These are phyloP conservation scores for Solanum dulcamara DNA, from an alignment of 257 asterid species.

Conservation along the genomic window DNA sequence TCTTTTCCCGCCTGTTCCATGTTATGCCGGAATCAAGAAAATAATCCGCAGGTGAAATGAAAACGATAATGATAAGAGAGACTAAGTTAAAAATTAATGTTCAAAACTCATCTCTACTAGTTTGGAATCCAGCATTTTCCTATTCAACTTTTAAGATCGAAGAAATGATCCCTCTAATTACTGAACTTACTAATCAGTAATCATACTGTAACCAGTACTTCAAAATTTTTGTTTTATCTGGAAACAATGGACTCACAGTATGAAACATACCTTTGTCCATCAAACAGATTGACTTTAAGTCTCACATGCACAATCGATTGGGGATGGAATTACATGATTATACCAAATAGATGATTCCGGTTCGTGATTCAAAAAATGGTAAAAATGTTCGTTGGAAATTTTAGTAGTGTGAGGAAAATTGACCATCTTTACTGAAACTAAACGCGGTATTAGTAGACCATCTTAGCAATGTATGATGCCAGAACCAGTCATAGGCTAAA, in stretches of 20 bases:
- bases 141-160: neutral
- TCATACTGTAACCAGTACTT: neutral
- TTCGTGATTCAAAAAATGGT: neutral
- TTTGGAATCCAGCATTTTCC: neutral
- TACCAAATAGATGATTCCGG: neutral
- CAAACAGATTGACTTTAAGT: neutral
- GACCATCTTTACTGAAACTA: neutral
- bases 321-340: neutral
- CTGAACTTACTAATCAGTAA: neutral
- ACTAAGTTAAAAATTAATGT: neutral
- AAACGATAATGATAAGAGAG: neutral
- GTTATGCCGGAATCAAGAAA: neutral
- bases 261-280: neutral
- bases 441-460: neutral
- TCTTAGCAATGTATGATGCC: neutral
- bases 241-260: neutral
- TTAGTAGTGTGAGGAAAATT: neutral
- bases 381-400: neutral
- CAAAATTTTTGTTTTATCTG: neutral
- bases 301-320: neutral
- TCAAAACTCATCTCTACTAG: neutral
- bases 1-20: constrained; percentile 61
- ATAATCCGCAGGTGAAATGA: neutral
- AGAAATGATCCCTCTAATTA: neutral
- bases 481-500: neutral